Conservation (phyloP, 2,329 filamentous ascomycete genomes). For the Lachnellula suecica region DNA sequence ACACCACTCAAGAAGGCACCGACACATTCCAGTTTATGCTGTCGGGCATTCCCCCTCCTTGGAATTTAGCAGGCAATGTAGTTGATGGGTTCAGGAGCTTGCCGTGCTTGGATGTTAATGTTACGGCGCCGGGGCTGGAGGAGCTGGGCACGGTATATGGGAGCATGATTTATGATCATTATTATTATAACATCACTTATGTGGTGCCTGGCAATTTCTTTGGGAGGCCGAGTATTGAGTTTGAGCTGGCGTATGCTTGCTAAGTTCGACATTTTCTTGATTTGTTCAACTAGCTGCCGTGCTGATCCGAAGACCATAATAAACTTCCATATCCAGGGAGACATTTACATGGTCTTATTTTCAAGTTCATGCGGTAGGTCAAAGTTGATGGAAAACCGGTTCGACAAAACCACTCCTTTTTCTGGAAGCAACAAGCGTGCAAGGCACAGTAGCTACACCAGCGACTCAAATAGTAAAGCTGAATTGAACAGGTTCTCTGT, state of each 20-base stretch:
- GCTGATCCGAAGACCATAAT: too few species aligned
- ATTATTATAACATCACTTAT: slow-evolving; percentile 47
- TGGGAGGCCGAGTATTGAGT: slow-evolving; percentile 38
- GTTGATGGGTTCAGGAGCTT: slow-evolving; percentile 35
- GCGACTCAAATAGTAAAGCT: too few species aligned
- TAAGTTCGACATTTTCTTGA: too few species aligned
- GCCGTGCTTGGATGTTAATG: slow-evolving; percentile 40
- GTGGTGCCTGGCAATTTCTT: slow-evolving; percentile 40
- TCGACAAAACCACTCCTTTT: too few species aligned
- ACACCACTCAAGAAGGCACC: slow-evolving; percentile 39
- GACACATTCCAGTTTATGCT: slow-evolving; percentile 41
- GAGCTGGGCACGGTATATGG: slow-evolving; percentile 38
- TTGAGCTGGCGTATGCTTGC: slow-evolving; percentile 36
- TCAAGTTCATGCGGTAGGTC: too few species aligned
- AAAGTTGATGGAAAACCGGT: too few species aligned
- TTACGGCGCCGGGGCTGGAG: slow-evolving; percentile 38
- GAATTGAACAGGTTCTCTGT: too few species aligned
- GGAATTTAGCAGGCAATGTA: slow-evolving; percentile 34
- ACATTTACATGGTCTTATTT: too few species aligned
- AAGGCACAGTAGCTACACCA: too few species aligned
- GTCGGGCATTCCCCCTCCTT: slow-evolving; percentile 38
- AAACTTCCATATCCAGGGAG: too few species aligned
- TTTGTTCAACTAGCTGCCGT: too few species aligned
- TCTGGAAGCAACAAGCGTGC: too few species aligned
- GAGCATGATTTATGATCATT: slow-evolving; percentile 38